Conservation (phyloP, 2,329 filamentous ascomycete species). For the Keithomyces neogunnii region DNA sequence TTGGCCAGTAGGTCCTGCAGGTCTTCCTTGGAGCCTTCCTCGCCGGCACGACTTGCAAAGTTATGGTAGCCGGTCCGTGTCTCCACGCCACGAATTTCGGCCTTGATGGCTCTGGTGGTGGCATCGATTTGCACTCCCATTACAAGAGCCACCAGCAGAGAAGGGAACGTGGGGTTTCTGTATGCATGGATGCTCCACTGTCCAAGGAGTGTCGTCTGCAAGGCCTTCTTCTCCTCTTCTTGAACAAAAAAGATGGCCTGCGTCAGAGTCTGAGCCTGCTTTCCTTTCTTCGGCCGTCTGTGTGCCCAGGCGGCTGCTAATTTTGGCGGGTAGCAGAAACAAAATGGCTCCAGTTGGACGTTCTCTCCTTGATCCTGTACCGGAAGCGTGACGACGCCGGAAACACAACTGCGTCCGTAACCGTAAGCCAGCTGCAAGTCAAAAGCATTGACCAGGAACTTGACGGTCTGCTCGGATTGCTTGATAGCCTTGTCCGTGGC, state of each 20-base stretch:
- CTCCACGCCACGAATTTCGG: conserved; percentile 25
- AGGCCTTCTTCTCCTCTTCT: conserved; percentile 14
- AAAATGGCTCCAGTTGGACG: conserved; percentile 15
- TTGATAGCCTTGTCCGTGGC: conserved; percentile 14
- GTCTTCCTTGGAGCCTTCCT: conserved; percentile 19
- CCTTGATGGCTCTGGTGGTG: conserved; percentile 23
- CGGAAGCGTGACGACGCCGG: conserved; percentile 22
- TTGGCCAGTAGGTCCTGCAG: conserved; percentile 22
- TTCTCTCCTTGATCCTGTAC: conserved; percentile 4
- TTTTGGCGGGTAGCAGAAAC: conserved; percentile 29
- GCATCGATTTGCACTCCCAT: conserved; percentile 24
- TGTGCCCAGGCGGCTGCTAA: conserved; percentile 29
- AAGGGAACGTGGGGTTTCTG: conserved; percentile 25
- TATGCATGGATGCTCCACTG: conserved; percentile 20
- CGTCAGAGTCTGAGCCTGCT: conserved; percentile 10
- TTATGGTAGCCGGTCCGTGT: conserved; percentile 25
- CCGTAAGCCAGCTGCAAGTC: conserved; percentile 20
- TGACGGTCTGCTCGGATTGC: conserved; percentile 13
- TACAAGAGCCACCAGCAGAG: conserved; percentile 23
- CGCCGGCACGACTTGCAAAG: conserved; percentile 20
- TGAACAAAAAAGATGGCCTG: conserved; percentile 23
- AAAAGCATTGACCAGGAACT: conserved; percentile 17
- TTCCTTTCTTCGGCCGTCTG: conserved; percentile 9
- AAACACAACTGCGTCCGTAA: conserved; percentile 25
- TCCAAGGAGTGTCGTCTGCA: conserved; percentile 16